A percentile compares a stretch with the other conserved stretches of the same genome.
These are phyloP conservation scores for Vaccinium darrowii DNA, from an alignment of 148 eudicot species.

Conservation along the genomic window DNA sequence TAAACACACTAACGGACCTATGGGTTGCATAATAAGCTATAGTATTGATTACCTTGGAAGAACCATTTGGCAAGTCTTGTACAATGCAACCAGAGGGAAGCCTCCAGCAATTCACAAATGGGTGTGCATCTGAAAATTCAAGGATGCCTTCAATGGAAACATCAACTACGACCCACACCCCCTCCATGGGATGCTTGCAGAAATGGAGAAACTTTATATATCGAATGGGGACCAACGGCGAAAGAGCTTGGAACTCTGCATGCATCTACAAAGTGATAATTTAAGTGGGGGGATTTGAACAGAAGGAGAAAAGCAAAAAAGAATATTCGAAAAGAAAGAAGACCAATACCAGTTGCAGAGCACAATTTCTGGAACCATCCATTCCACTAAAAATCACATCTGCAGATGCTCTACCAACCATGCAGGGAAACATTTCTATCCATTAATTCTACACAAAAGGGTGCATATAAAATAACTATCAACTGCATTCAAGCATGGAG, in stretches of 20 bases:
- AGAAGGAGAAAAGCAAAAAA: not conserved
- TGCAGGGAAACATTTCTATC: constrained; percentile 63
- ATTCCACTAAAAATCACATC: constrained; percentile 52
- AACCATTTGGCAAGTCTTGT: constrained; percentile 73
- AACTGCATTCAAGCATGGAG: not conserved
- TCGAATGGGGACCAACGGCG: constrained; percentile 68
- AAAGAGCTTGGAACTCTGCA: constrained; percentile 52
- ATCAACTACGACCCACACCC: constrained; percentile 80
- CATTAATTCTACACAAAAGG: constrained; percentile 47
- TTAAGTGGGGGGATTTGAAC: not conserved
- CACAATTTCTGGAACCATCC: constrained; percentile 54
- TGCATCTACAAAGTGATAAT: constrained; percentile 34
- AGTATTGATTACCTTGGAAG: constrained; percentile 53
- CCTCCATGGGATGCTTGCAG: constrained; percentile 64
- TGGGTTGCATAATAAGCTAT: not conserved
- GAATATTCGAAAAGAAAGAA: not conserved
- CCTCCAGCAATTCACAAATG: constrained; percentile 48
- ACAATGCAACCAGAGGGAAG: constrained; percentile 81
- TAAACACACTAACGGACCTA: not conserved
- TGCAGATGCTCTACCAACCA: constrained; percentile 45
- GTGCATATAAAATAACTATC: constrained; percentile 9
- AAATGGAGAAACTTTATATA: constrained; percentile 61
- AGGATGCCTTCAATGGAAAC: constrained; percentile 55
- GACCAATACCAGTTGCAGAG: constrained; percentile 64
- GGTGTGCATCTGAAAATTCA: constrained; percentile 33